Evolutionary conservation across 441 rosid species (phyloP).

Genomic region (Populus hybrid): DNA sequence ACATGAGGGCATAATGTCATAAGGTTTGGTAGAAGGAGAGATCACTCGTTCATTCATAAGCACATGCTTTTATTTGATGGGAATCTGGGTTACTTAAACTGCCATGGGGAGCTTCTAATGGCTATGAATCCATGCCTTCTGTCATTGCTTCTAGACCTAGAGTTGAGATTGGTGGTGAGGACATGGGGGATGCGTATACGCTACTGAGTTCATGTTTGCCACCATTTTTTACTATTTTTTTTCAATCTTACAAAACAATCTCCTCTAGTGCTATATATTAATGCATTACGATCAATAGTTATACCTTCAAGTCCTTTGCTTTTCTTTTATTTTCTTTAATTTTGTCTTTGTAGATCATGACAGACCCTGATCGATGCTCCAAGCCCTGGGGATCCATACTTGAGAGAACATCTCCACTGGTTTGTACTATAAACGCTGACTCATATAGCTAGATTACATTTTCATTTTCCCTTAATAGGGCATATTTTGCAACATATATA

Average conservation of each 20-base stretch:
- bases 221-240: not conserved
- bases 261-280: no score
- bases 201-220: constrained; percentile 35
- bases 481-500: not conserved
- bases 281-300: not conserved
- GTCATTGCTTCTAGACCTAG: constrained; percentile 47
- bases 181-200: constrained; percentile 53
- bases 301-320: not conserved
- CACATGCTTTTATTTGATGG: not conserved
- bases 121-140: constrained; percentile 79
- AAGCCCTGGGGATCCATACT: constrained; percentile 84
- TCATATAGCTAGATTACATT: no score
- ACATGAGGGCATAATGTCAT: no score
- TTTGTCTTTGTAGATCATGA: constrained; percentile 50
- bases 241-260: no score
- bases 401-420: constrained; percentile 94
- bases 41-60: not conserved
- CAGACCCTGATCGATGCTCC: constrained; percentile 83
- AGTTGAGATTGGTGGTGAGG: constrained; percentile 61
- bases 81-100: not conserved
- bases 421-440: constrained; percentile 11
- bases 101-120: constrained; percentile 57
- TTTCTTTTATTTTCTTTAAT: not conserved
- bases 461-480: not conserved
- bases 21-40: no score